phyloP scores from a whole-genome alignment of 495 filamentous ascomycete species.

The Penicillium steckii region DNA sequence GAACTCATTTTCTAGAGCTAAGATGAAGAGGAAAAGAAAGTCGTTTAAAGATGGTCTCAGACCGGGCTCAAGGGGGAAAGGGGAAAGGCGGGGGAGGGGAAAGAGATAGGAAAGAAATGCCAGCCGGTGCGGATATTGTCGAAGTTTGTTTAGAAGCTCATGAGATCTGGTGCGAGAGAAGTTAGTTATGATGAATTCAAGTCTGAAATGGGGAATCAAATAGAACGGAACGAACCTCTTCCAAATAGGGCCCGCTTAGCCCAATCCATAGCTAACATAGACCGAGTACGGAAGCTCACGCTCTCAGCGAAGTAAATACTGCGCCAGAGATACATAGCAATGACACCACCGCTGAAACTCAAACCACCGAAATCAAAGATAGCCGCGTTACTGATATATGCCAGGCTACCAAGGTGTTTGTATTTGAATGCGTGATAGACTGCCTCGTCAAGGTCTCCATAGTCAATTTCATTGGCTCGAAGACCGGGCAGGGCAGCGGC shows the following conservation, averaged over 20 bases:
- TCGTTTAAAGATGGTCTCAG: too few relatives aligned
- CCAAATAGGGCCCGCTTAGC: conserved; percentile 92
- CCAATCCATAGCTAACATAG: conserved; percentile 98
- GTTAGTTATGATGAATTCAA: conserved; percentile 5
- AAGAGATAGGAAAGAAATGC: too few relatives aligned
- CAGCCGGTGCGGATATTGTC: too few relatives aligned
- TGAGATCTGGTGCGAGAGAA: conserved; percentile 49
- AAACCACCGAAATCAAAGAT: conserved; percentile 86
- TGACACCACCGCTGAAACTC: conserved; percentile 76
- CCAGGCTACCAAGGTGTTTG: conserved; percentile 84
- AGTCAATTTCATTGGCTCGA: conserved; percentile 70
- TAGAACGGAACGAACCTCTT: conserved; percentile 80
- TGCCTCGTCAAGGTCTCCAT: conserved; percentile 90
- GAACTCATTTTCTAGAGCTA: too few relatives aligned
- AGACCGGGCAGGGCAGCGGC: conserved; percentile 77
- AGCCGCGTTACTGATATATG: conserved; percentile 94
- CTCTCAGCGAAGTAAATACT: conserved; percentile 98
- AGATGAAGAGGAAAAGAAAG: too few relatives aligned
- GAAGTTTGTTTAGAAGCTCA: conserved; percentile 54
- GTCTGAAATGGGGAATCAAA: too few relatives aligned
- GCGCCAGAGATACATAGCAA: conserved; percentile 96
- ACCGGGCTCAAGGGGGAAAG: too few relatives aligned
- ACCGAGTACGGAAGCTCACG: conserved; percentile 85
- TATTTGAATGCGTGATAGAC: conserved; percentile 98
- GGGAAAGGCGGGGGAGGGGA: too few relatives aligned